phyloP scores from a whole-genome alignment of 805 yeast species.

The Huiozyma naganishii region DNA sequence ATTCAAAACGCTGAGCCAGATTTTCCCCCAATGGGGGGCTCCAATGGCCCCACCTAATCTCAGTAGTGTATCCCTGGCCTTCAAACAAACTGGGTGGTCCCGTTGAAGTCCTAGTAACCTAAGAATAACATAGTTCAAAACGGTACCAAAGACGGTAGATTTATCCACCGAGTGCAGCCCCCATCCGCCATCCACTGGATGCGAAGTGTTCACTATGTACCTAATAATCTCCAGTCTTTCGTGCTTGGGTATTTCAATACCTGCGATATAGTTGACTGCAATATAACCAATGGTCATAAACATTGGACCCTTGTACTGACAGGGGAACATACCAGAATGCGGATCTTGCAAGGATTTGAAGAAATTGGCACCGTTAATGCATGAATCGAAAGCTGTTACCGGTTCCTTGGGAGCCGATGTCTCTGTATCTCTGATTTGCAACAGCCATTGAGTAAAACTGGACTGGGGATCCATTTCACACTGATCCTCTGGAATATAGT shows the following conservation, averaged over 20 bases:
- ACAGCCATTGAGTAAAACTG: constrained; percentile 43
- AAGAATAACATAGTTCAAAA: constrained; percentile 72
- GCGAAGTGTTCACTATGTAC: constrained; percentile 82
- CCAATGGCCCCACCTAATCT: constrained; percentile 83
- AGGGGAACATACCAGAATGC: constrained; percentile 75
- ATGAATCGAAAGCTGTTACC: constrained; percentile 46
- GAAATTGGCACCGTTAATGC: constrained; percentile 65
- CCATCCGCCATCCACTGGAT: constrained; percentile 99
- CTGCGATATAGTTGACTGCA: constrained; percentile 59
- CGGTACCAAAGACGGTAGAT: constrained; percentile 90
- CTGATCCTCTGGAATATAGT: constrained; percentile 38
- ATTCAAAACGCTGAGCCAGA: constrained; percentile 73
- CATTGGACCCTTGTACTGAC: constrained; percentile 96
- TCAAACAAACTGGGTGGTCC: constrained; percentile 65
- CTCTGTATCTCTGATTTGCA: constrained; percentile 32
- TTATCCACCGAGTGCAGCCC: constrained; percentile 89
- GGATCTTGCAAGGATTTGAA: constrained; percentile 61
- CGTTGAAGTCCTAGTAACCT: constrained; percentile 67
- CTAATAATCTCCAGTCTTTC: constrained; percentile 63
- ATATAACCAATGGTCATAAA: constrained; percentile 89
- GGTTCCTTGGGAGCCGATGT: constrained; percentile 15
- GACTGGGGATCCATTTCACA: constrained; percentile 38
- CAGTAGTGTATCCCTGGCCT: constrained; percentile 61
- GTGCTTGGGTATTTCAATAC: constrained; percentile 55
- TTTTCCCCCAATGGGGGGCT: constrained; percentile 96